Base-by-base conservation (phyloP, 768 basidiomycete species). In the Suillus hirtellus region DNA sequence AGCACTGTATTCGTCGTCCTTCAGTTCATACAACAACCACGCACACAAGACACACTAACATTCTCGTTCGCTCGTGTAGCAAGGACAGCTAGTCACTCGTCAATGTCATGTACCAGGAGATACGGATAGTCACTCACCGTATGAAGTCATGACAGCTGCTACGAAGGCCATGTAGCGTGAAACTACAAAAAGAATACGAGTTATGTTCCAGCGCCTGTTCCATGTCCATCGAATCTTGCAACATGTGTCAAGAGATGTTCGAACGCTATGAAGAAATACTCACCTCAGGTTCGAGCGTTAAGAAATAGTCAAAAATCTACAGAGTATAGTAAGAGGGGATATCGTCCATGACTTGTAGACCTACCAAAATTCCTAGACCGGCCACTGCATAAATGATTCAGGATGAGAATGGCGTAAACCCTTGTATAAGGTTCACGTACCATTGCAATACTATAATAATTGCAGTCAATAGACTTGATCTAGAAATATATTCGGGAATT, bases 141-240 rank as follows among this genome's bases (percentile, higher is more conserved):
- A 63, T 24, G 60, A 19, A 40, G 63, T 63, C 63, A 63, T 50
- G 6, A 27, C 34, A 19, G 63, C 63, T n/a, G 60, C 63, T 17
- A 24, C 35, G 27, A 63, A 63, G 1, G 63, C 24, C 52, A 52
- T 40, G 24, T 63, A 63, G 19, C 63, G 63, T 37, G 63, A 52
- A n/a, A 63, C 8, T 4, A 52, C 17, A 3, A 63, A 63, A 19
- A 63, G 11, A 46, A 63, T 9, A n/a, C 63, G 60, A 15, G 9
- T 6, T 27, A 24, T 6, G 19, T 38, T 31, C 63, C 63, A 63
- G 47, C 37, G 49, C 19, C 38, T 49, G 38, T 38, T 46, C 63
- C 63, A 63, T 31, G 62, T 63, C 55, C 55, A 56, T 40, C 38
- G 55, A 40, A 56, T 15, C 37, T 56, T 24, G 38, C 2, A 56